These are phyloP conservation scores for Batkoa obscura DNA, from an alignment of 371 early-diverging fungal genomes.

Conservation along the genomic window DNA sequence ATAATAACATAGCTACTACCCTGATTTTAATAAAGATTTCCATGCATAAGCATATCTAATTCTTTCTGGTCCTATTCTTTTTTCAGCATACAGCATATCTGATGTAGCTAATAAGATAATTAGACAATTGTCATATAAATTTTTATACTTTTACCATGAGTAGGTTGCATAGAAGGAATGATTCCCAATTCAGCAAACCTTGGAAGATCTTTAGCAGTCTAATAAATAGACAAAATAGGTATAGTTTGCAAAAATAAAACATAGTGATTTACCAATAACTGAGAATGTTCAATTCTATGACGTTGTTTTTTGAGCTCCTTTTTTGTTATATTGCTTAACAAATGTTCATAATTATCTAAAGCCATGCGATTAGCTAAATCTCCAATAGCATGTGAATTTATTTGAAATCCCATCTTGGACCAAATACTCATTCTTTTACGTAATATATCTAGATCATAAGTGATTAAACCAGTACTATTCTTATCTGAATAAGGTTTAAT, in stretches of 20 bases:
- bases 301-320: conserved; percentile 5
- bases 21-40: conserved; percentile 15
- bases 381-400: conserved; percentile 22
- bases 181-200: conserved; percentile 15
- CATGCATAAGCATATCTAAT: neutral
- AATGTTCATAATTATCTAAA: conserved; percentile 15
- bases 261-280: conserved; percentile 14
- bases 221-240: neutral
- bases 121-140: neutral
- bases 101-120: neutral
- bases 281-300: conserved; percentile 22
- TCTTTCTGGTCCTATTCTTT: neutral
- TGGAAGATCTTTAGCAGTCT: conserved; percentile 13
- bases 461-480: conserved; percentile 11
- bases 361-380: conserved; percentile 18
- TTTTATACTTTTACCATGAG: conserved; percentile 25
- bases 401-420: conserved; percentile 18
- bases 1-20: conserved; percentile 14
- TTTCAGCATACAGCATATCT: neutral
- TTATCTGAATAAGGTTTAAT: conserved; percentile 16
- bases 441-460: conserved; percentile 11
- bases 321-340: neutral
- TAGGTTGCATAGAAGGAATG: conserved; percentile 26
- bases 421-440: conserved; percentile 6
- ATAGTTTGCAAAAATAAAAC: neutral